Base-by-base conservation (phyloP, 176 grass and related monocot species). In the Zea luxurians region DNA sequence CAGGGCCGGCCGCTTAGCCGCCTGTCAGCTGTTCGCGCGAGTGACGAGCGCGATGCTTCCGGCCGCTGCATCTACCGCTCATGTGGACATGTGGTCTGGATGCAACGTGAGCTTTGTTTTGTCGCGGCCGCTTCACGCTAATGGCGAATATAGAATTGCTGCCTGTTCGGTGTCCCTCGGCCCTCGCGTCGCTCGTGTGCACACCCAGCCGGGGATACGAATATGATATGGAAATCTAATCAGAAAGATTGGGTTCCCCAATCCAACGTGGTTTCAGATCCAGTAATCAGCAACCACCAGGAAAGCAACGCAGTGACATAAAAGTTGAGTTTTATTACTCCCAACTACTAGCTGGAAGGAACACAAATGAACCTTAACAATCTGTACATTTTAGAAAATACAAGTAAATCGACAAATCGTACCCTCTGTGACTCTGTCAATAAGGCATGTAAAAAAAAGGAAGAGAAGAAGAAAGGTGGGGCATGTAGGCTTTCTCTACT, bases 251-350 rank as follows among this genome's bases (percentile, higher is more conserved):
- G 11, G 43, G 44, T 70, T 48, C 44, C 45, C 34, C 48, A 7
- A n/a, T 11, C 48, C 50, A 73, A 73, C 48, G 4, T 18, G 36
- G 42, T 27, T 2, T 8, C 37, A 68, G 77, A 79, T 68, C 77
- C 64, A 54, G 62, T 40, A 66, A 78, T 52, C 62, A 34, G 38
- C 72, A 35, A 55, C 70, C 70, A 12, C 70, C 70, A 18, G 49
- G 8, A 41, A 55, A 11, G 70, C 70, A 36, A 68, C 16, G 9
- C 42, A 47, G 7, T 50, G 46, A 71, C 44, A 58, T 58, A 9
- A 58, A 58, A 57, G 16, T 18, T 57, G 18, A 18, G n/a, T 58
- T 58, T 58, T 18, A 18, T 18, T 20, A 57, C n/a, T 1, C 55
- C 7, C 55, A 20, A 3, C 9, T 57, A 53, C 15, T 16, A 16